These are phyloP conservation scores for Silybum marianum DNA, from an alignment of 129 eudicot species.

Conservation along the genomic window DNA sequence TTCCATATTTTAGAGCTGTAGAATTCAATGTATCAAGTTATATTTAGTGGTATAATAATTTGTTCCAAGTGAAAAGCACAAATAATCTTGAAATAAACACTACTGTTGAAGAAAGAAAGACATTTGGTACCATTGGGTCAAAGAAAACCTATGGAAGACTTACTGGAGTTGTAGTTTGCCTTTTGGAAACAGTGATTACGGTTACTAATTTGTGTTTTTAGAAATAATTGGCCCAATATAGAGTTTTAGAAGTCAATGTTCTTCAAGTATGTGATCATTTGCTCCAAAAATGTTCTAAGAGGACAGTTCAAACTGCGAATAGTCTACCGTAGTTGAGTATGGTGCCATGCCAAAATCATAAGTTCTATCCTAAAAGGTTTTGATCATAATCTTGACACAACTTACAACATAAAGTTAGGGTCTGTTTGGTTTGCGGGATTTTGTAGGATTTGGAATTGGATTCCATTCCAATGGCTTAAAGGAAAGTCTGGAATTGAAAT, in stretches of 20 bases:
- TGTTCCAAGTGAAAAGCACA: background rate
- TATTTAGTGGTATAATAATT: background rate
- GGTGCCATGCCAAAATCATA: conserved; percentile 18
- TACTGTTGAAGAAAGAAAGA: background rate
- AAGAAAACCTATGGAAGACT: background rate
- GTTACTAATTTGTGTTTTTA: background rate
- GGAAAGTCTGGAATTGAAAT: no score
- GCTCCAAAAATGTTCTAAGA: background rate
- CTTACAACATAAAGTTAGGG: background rate
- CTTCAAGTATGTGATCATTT: background rate
- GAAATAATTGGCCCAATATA: background rate
- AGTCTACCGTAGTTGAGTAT: no score
- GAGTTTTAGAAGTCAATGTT: background rate
- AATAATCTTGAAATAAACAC: background rate
- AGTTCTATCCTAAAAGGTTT: background rate
- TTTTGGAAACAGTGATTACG: background rate
- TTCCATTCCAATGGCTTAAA: background rate
- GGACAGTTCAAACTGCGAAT: no score
- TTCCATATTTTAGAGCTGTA: background rate
- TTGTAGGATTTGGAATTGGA: background rate
- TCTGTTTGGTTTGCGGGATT: background rate
- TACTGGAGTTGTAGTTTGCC: background rate
- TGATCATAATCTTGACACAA: background rate
- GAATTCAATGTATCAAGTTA: background rate
- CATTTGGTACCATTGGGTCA: background rate